phyloP scores from a whole-genome alignment of 441 rosid genomes.

The Croton laevigatus region DNA sequence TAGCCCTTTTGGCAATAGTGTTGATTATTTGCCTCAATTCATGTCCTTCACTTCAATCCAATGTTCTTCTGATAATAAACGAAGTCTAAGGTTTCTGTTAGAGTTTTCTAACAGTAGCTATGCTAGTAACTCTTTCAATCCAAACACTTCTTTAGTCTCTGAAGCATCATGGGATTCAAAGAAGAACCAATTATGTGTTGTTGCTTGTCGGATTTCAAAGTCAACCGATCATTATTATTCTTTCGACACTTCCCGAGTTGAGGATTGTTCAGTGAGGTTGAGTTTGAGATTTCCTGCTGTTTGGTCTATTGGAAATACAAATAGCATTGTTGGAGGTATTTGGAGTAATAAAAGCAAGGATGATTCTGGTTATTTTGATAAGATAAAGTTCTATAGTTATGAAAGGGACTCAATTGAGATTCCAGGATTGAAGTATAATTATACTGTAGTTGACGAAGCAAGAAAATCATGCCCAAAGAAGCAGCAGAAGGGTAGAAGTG shows the following conservation, averaged over 20 bases:
- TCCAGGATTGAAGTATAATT: constrained; percentile 51
- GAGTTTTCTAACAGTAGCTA: constrained; percentile 22
- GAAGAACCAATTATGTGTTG: constrained; percentile 50
- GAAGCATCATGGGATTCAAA: constrained; percentile 70
- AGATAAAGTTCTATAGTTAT: constrained; percentile 38
- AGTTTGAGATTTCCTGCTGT: constrained; percentile 60
- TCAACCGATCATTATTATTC: constrained; percentile 31
- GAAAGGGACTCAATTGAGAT: constrained; percentile 23
- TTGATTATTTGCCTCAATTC: constrained; percentile 22
- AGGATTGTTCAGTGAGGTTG: constrained; percentile 69
- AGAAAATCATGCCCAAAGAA: constrained; percentile 35
- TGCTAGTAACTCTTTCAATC: constrained; percentile 37
- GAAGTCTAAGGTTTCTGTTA: constrained; percentile 29
- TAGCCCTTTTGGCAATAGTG: constrained; percentile 20
- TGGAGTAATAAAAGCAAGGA: constrained; percentile 48
- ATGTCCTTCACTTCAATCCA: constrained; percentile 25
- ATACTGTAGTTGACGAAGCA: constrained; percentile 41
- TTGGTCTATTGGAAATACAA: constrained; percentile 47
- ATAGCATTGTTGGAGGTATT: constrained; percentile 47
- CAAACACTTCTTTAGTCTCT: constrained; percentile 48
- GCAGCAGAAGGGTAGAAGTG: constrained; percentile 27
- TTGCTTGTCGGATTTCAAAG: constrained; percentile 66
- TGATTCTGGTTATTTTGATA: constrained; percentile 43
- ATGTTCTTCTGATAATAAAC: constrained; percentile 25
- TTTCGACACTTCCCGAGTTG: constrained; percentile 35